A percentile compares a stretch with the other conserved stretches of the same genome.
phyloP scores from a whole-genome alignment of 352 stramenopile genomes.

The Labyrinthula sp. region DNA sequence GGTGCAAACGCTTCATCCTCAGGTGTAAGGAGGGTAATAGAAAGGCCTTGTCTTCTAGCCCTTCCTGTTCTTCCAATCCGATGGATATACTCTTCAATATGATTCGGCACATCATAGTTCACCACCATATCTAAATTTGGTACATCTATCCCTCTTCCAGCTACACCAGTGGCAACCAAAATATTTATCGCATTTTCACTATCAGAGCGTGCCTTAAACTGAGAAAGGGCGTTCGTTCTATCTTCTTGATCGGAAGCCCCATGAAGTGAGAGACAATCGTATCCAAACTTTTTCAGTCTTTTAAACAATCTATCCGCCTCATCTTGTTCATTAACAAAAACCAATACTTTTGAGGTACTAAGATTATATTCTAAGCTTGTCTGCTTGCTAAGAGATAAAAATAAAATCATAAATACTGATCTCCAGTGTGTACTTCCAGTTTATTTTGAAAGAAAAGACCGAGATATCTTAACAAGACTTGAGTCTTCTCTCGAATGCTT shows the following conservation, averaged over 20 bases:
- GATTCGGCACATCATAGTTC: slow-evolving; percentile 97
- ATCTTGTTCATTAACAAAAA: slow-evolving; percentile 98
- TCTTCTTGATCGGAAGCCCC: slow-evolving; percentile 97
- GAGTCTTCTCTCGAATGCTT: slow-evolving; percentile 96
- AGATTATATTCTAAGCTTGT: slow-evolving; percentile 56
- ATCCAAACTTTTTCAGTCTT: slow-evolving; percentile 79
- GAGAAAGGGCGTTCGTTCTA: slow-evolving; percentile 89
- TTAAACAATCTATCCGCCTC: slow-evolving; percentile 83
- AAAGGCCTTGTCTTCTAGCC: slow-evolving; percentile 79
- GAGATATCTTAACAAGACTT: too few relatives aligned
- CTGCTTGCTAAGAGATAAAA: too few relatives aligned
- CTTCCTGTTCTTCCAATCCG: slow-evolving; percentile 82
- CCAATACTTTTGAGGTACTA: slow-evolving; percentile 87
- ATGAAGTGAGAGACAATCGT: slow-evolving; percentile 82
- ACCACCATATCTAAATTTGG: slow-evolving; percentile 90
- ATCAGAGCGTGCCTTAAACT: slow-evolving; percentile 87
- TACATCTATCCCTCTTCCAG: slow-evolving; percentile 89
- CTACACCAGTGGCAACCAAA: slow-evolving; percentile 72
- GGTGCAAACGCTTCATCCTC: slow-evolving; percentile 88
- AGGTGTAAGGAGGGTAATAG: slow-evolving; percentile 94
- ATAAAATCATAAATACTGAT: too few relatives aligned
- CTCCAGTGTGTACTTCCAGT: slow-evolving; percentile 30
- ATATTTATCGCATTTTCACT: too few relatives aligned
- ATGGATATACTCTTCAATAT: slow-evolving; percentile 99
- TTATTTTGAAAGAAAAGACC: slow-evolving; percentile 51